Evolutionary conservation across 1,284 basidiomycete genomes (phyloP).

Genomic region (Ustilago loliicola): DNA sequence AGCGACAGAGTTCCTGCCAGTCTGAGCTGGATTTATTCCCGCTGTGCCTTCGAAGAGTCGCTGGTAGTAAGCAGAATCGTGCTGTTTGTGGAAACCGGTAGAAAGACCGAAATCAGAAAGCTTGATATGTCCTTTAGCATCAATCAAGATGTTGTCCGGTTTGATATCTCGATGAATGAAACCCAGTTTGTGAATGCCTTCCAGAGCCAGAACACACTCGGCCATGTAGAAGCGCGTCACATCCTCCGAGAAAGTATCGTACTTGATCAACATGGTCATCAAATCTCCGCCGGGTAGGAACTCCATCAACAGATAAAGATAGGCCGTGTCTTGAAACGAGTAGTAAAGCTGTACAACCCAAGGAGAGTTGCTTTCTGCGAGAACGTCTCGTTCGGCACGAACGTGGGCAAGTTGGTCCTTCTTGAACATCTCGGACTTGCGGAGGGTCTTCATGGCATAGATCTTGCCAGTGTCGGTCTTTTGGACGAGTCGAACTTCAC

Average conservation of each 20-base stretch:
- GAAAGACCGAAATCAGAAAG: constrained; percentile 96
- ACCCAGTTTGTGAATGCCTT: constrained; percentile 97
- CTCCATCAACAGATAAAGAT: constrained; percentile 98
- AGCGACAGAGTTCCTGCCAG: constrained; percentile 68
- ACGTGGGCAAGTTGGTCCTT: constrained; percentile 98
- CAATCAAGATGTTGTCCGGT: constrained; percentile 97
- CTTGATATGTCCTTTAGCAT: constrained; percentile 91
- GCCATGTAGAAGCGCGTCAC: constrained; percentile 99
- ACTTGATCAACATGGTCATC: constrained; percentile 99
- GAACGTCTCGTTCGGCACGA: constrained; percentile 95
- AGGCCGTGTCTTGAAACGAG: constrained; percentile 96
- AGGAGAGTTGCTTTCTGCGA: constrained; percentile 95
- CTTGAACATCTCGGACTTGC: constrained; percentile 99
- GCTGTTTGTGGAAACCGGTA: constrained; percentile 94
- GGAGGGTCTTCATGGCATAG: constrained; percentile 98
- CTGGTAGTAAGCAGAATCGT: constrained; percentile 95
- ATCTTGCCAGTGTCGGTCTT: constrained; percentile 98
- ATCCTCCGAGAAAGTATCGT: constrained; percentile 98
- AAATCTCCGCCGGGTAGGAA: constrained; percentile 97
- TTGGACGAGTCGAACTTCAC: constrained; percentile 95
- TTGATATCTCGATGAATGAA: constrained; percentile 98
- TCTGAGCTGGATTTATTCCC: constrained; percentile 51
- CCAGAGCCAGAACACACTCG: constrained; percentile 96
- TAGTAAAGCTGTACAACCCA: constrained; percentile 99
- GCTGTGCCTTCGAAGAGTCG: constrained; percentile 80